phyloP scores from a whole-genome alignment of 2,329 filamentous ascomycete species.

The Ophiostoma quercus region DNA sequence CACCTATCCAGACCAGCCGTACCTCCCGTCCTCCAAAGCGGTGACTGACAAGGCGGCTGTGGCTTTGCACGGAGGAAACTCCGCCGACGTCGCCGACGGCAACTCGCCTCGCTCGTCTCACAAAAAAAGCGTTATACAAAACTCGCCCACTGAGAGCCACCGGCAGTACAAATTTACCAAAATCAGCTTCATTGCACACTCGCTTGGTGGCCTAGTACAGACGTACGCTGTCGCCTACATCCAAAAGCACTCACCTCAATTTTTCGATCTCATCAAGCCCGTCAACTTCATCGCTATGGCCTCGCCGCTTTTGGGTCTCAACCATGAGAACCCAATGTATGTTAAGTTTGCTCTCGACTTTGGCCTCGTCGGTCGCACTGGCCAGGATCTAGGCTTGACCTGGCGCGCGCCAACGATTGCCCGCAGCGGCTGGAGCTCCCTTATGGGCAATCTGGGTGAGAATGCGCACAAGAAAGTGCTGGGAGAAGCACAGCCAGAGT shows the following conservation, averaged over 20 bases:
- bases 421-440: slow-evolving; percentile 79
- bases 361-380: slow-evolving; percentile 90
- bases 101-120: slow-evolving; percentile 33
- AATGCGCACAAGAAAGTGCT: slow-evolving; percentile 55
- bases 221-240: slow-evolving; percentile 96
- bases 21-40: slow-evolving; percentile 59
- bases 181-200: slow-evolving; percentile 92
- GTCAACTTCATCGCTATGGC: slow-evolving; percentile 88
- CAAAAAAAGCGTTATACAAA: slow-evolving; percentile 50
- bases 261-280: slow-evolving; percentile 80
- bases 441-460: slow-evolving; percentile 75
- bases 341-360: slow-evolving; percentile 96
- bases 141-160: slow-evolving; percentile 31
- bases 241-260: slow-evolving; percentile 86
- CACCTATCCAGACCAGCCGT: slow-evolving; percentile 92
- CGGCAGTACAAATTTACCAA: slow-evolving; percentile 79
- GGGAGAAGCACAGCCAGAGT: slow-evolving; percentile 63
- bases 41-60: slow-evolving; percentile 40
- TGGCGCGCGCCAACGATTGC: slow-evolving; percentile 87
- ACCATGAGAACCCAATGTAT: slow-evolving; percentile 96
- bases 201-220: slow-evolving; percentile 81
- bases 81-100: background rate
- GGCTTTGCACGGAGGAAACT: slow-evolving; percentile 30
- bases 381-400: slow-evolving; percentile 88
- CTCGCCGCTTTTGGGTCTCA: slow-evolving; percentile 81